A percentile compares a stretch with the other conserved stretches of the same genome.
These are phyloP conservation scores for Pleurotus djamor DNA, from an alignment of 768 basidiomycete species.

Conservation along the genomic window DNA sequence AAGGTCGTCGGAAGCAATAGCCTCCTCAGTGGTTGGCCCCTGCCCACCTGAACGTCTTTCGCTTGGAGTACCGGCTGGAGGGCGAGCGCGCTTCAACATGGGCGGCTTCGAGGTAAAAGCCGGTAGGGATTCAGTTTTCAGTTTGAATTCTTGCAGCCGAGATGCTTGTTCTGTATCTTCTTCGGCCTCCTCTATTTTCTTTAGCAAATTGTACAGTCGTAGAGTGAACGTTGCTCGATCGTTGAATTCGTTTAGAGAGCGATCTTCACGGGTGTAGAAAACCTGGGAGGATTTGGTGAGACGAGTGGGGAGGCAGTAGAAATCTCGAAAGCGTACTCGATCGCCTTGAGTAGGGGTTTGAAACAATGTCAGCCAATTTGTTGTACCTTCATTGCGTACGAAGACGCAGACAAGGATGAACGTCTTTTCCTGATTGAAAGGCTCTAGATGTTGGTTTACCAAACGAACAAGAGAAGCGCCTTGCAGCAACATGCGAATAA, in stretches of 20 bases:
- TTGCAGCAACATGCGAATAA: neutral
- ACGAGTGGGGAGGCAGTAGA: neutral
- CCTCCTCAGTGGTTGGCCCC: too few relatives aligned
- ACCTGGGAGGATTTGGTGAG: neutral
- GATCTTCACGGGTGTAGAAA: neutral
- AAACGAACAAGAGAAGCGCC: conserved; percentile 7
- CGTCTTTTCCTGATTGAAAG: neutral
- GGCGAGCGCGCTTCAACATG: too few relatives aligned
- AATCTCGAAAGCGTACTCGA: neutral
- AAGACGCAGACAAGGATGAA: conserved; percentile 2
- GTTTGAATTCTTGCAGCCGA: too few relatives aligned
- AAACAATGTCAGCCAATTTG: neutral
- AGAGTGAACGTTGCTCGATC: neutral
- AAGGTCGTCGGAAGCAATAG: too few relatives aligned
- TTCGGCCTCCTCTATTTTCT: neutral
- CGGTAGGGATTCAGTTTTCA: too few relatives aligned
- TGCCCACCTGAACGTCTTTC: too few relatives aligned
- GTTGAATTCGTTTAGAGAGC: neutral
- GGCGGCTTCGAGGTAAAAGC: too few relatives aligned
- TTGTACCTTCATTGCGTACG: neutral
- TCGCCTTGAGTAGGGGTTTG: neutral
- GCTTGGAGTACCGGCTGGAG: too few relatives aligned
- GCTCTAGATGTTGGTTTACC: neutral
- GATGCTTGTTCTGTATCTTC: neutral
- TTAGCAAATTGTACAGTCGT: neutral